Percentiles rank a stretch among this genome's conserved stretches.
phyloP scores from a whole-genome alignment of 768 basidiomycete species.

The Leccinum arenicola region DNA sequence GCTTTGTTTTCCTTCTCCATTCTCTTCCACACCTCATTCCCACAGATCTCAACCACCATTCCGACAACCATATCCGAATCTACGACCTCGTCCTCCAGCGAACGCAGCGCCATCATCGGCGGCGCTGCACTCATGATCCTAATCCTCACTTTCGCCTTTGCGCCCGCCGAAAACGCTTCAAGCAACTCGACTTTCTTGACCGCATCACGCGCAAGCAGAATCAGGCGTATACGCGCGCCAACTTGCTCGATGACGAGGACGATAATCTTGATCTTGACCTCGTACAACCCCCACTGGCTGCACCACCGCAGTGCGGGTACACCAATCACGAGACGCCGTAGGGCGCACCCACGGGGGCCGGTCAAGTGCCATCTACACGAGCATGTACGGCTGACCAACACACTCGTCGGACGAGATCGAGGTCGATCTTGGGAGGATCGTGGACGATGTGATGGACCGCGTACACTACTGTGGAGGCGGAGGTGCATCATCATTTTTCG shows the following conservation, averaged over 20 bases:
- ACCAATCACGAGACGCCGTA: conserved; percentile 21
- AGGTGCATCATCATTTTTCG: conserved; percentile 17
- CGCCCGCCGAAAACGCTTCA: conserved; percentile 36
- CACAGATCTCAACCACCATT: conserved; percentile 14
- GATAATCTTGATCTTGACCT: conserved; percentile 4
- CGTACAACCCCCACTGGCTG: conserved; percentile 1
- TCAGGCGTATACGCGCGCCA: conserved; percentile 16
- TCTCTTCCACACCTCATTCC: not conserved
- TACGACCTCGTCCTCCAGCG: not conserved
- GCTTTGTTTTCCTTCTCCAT: not conserved
- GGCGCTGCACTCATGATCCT: conserved; percentile 33
- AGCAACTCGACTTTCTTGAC: conserved; percentile 30
- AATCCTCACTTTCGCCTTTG: conserved; percentile 34
- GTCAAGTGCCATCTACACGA: conserved; percentile 25
- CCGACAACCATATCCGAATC: conserved; percentile 19
- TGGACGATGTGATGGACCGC: conserved; percentile 46
- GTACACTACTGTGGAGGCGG: not conserved
- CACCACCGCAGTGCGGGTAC: conserved; percentile 5
- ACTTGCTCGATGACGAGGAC: conserved; percentile 26
- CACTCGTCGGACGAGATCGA: conserved; percentile 15
- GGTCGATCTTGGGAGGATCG: too few species aligned
- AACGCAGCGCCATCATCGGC: conserved; percentile 41
- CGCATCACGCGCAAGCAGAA: conserved; percentile 25
- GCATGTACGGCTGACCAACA: conserved; percentile 22
- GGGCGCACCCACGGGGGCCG: conserved; percentile 8